These are phyloP conservation scores for Mucor velutinosus DNA, from an alignment of 371 early-diverging fungal genomes.

Conservation along the genomic window DNA sequence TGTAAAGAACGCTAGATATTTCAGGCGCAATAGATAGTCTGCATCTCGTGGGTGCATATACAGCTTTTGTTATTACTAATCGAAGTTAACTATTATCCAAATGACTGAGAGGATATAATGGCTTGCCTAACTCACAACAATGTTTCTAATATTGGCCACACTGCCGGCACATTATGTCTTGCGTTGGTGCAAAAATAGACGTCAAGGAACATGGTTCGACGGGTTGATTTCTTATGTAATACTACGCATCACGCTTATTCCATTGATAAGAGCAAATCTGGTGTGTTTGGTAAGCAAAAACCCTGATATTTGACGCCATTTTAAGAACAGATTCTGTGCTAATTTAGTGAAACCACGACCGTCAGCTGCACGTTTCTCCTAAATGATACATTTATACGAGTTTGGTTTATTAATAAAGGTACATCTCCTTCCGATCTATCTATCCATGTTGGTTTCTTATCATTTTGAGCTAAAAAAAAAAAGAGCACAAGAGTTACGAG, in stretches of 20 bases:
- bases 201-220: background rate
- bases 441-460: background rate
- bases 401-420: background rate
- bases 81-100: no score
- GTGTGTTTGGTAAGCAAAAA: background rate
- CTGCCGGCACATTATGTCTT: no score
- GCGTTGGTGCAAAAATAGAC: no score
- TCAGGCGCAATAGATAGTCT: no score
- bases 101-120: no score
- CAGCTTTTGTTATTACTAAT: no score
- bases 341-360: background rate
- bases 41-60: no score
- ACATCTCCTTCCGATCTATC: background rate
- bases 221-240: background rate
- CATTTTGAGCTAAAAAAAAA: background rate
- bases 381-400: background rate
- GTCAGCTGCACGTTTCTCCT: background rate
- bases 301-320: background rate
- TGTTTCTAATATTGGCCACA: no score
- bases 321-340: background rate
- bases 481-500: no score
- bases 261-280: background rate
- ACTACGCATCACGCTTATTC: background rate
- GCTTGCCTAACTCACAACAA: no score
- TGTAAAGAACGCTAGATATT: no score